Evolutionary conservation across 2,329 filamentous ascomycete genomes (phyloP), one percentile per base, ranked within the genome.

Genomic region (Fonsecaea pugnacius): DNA sequence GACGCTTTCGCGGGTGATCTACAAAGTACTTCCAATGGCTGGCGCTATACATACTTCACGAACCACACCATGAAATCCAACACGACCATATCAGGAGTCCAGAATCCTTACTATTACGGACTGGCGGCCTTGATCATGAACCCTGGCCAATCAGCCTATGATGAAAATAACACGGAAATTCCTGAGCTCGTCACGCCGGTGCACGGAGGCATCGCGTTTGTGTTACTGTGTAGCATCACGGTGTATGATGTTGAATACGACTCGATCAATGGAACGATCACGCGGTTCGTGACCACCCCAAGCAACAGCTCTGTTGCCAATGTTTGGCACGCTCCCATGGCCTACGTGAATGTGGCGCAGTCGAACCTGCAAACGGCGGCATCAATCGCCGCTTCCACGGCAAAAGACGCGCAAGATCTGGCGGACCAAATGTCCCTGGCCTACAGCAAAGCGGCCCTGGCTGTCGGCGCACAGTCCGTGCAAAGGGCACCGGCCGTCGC

Each of bases 201-300:
- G 8, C 55, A 48, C 27, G 63, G 63, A 16, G 63, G 63, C 16
- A 60, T 54, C 14, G 57, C 21, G 27, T 63, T 60, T 18, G 51
- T 72, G 4, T 51, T 73, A 1, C 64, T 65, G 2, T 73, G 70
- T 64, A 65, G 65, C 14, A 64, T 65, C 9, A 72, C 70, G 0
- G 53, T 69, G 1, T 73, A 71, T 40, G 67, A 73, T 14, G 62
- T 73, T 24, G 48, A 63, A n/a, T 73, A 73, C 52, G 58, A 64
- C 38, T 61, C 58, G 1, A 40, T 71, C 32, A 69, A 72, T 33
- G 63, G 65, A 18, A 63, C 32, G 24, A 46, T 56, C n/a, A 50
- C 52, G 2, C 48, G 60, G 18, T 53, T 40, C 8, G 56, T 51
- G 18, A 33, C 60, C 33, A 57, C 63, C 21, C 8, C 60, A 8